Conservation (phyloP, 495 filamentous ascomycete genomes). For the Xylona heveae region DNA sequence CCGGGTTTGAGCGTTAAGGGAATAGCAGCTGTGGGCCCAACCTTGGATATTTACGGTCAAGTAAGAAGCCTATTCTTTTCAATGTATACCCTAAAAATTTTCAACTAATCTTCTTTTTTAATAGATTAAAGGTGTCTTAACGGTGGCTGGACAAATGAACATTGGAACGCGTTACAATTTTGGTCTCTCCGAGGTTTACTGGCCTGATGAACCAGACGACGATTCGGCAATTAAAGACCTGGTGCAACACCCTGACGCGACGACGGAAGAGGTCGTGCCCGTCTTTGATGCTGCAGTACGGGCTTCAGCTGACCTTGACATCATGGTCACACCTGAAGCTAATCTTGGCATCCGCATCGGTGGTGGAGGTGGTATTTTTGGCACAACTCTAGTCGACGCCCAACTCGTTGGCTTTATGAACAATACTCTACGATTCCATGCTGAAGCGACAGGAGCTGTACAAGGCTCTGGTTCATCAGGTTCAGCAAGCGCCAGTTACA, state of each 20-base stretch:
- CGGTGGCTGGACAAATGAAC: no score
- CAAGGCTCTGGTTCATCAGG: constrained; percentile 1
- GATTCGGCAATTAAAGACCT: no score
- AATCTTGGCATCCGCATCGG: constrained; percentile 12
- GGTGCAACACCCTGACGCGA: no score
- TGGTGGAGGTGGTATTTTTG: constrained; percentile 7
- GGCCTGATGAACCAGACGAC: no score
- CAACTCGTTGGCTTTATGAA: constrained; percentile 9
- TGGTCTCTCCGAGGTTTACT: no score
- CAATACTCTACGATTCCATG: constrained; percentile 9
- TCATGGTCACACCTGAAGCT: constrained; percentile 10
- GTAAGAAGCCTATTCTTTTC: no score
- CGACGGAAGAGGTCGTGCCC: constrained; percentile 7
- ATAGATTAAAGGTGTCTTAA: no score
- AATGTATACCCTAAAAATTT: no score
- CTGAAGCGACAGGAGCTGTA: no score
- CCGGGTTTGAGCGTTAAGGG: constrained; percentile 16
- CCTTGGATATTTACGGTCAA: constrained; percentile 12
- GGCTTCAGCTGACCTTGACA: constrained; percentile 9
- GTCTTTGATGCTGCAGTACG: constrained; percentile 10
- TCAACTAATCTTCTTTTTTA: no score
- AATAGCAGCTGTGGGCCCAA: constrained; percentile 16
- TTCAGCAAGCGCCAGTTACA: constrained; percentile 3
- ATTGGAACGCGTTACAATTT: no score
- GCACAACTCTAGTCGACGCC: constrained; percentile 10